A percentile compares a stretch with the other conserved stretches of the same genome.
Conservation (phyloP, 768 basidiomycete genomes). For the Phanerochaete sordida region DNA sequence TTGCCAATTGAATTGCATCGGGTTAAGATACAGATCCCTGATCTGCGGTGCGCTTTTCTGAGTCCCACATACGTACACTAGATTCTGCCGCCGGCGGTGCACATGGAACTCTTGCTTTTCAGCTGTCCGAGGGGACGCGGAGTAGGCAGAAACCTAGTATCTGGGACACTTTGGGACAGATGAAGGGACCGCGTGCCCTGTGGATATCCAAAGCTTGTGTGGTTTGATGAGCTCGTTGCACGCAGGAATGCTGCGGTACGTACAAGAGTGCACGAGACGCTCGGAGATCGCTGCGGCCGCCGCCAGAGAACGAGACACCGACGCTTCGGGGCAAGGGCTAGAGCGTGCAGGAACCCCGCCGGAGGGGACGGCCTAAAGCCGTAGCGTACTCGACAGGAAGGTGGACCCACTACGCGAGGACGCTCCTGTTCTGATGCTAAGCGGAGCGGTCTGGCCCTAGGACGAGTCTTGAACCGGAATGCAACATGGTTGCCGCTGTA, state of each 20-base stretch:
- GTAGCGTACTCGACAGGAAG: not conserved
- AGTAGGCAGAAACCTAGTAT: not conserved
- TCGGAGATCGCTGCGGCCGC: not conserved
- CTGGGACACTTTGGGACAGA: too few species aligned
- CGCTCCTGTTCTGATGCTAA: not conserved
- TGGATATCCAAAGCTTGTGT: too few species aligned
- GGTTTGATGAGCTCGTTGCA: not conserved
- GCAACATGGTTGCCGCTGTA: not conserved
- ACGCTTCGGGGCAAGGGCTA: not conserved
- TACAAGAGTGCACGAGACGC: not conserved
- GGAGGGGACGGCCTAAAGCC: not conserved
- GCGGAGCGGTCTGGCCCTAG: not conserved
- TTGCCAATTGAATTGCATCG: conserved; percentile 1
- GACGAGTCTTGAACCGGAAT: not conserved
- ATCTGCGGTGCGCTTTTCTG: conserved; percentile 1
- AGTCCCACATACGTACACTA: conserved; percentile 3
- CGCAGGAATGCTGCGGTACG: not conserved
- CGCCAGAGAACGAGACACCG: not conserved
- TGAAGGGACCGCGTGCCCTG: too few species aligned
- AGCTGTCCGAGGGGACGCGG: too few species aligned
- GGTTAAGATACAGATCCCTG: conserved; percentile 8
- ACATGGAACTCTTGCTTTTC: not conserved
- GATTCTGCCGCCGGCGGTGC: conserved; percentile 6
- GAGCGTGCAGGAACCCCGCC: not conserved
- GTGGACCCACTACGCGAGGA: not conserved